These are phyloP conservation scores for Platismatia glauca DNA, from an alignment of 495 filamentous ascomycete genomes.

Conservation along the genomic window DNA sequence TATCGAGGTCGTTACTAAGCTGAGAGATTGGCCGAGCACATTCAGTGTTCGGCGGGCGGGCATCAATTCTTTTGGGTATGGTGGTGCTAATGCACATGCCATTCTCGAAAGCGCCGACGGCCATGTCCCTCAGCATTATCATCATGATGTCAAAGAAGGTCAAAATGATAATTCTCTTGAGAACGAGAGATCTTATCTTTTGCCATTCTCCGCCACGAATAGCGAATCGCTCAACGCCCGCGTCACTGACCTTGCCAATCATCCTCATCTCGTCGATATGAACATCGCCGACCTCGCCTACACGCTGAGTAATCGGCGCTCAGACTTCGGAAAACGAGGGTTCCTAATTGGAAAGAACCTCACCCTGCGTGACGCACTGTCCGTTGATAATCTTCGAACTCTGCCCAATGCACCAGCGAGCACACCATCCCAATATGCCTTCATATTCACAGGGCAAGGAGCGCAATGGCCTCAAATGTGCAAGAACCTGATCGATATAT, in stretches of 20 bases:
- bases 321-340: not conserved
- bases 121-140: too few relatives aligned
- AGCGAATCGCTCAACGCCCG: not conserved
- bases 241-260: not conserved
- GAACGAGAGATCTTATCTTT: not conserved
- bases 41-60: constrained; percentile 17
- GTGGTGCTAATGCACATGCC: constrained; percentile 37
- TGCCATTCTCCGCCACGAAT: not conserved
- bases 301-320: not conserved
- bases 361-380: too few relatives aligned
- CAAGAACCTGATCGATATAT: constrained; percentile 28
- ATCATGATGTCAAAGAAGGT: too few relatives aligned
- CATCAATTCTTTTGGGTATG: constrained; percentile 36
- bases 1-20: constrained; percentile 9
- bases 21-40: constrained; percentile 3
- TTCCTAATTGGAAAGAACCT: too few relatives aligned
- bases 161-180: too few relatives aligned
- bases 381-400: too few relatives aligned
- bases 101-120: constrained; percentile 25
- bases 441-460: constrained; percentile 20
- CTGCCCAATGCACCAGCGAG: too few relatives aligned
- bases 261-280: not conserved
- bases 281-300: not conserved
- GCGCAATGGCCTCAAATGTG: too few relatives aligned
- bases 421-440: too few relatives aligned